Conservation (phyloP, 371 early-diverging fungal genomes). For the Zopfochytrium polystomum region DNA sequence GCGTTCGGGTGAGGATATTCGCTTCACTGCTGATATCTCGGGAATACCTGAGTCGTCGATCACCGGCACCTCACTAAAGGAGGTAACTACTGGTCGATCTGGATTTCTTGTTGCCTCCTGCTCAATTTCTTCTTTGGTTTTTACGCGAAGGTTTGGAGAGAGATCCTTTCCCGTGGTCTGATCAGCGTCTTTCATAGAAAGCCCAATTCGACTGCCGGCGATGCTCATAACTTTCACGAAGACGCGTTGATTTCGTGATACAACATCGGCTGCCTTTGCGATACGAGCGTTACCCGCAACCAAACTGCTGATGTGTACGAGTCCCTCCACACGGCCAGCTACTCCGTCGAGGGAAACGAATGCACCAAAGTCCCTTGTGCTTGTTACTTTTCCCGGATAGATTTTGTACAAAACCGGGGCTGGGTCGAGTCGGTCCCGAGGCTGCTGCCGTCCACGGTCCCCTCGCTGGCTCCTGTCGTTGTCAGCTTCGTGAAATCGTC, state of each 20-base stretch:
- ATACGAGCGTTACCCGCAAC: conserved; percentile 63
- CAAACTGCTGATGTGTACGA: conserved; percentile 82
- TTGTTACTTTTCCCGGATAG: conserved; percentile 75
- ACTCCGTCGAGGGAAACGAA: conserved; percentile 85
- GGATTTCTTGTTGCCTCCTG: conserved; percentile 63
- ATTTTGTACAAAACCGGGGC: conserved; percentile 86
- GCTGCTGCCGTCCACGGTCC: conserved; percentile 10
- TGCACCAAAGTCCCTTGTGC: conserved; percentile 86
- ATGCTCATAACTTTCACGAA: conserved; percentile 92
- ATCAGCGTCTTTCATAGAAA: conserved; percentile 94
- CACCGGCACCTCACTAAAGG: conserved; percentile 45
- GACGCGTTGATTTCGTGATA: conserved; percentile 72
- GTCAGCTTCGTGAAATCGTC: conserved; percentile 21
- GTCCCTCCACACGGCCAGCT: conserved; percentile 68
- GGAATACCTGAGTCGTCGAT: conserved; percentile 60
- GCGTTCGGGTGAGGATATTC: conserved; percentile 92
- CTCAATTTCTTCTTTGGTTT: conserved; percentile 60
- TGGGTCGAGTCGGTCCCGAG: conserved; percentile 53
- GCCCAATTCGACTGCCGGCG: conserved; percentile 70
- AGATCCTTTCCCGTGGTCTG: conserved; percentile 87
- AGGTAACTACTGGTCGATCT: conserved; percentile 55
- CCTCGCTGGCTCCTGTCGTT: conserved; percentile 12
- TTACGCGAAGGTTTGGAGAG: conserved; percentile 46
- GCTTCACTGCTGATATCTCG: conserved; percentile 63
- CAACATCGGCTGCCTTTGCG: conserved; percentile 75